Base-by-base conservation (phyloP, 768 basidiomycete species). In the Leccinum longicurvipes region DNA sequence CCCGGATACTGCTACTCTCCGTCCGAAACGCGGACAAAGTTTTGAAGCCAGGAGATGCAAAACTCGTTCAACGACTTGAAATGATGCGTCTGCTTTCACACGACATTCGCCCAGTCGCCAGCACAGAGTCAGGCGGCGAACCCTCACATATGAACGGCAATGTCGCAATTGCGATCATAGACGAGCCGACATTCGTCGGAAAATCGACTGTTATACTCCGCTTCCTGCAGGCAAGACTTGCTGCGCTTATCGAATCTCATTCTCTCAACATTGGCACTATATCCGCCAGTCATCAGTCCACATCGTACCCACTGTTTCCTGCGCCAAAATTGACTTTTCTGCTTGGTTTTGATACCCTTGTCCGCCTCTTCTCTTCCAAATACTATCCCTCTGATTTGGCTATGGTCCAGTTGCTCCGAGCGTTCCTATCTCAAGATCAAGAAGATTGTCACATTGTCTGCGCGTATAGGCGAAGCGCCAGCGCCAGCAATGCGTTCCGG, bases 151-250 rank as follows among this genome's bases (percentile, higher is more conserved):
- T 54, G 42, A 34, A 21, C 47, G 42, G 50, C 6, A 87, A 88
- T 55, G 76, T 89, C 32, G 93, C 91, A 0, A 80, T 96, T 7
- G 95, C 82, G 8, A 80, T 94, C 60, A 82, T 92, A 57, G 83
- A 93, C 67, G 91, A 93, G 64, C 92, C 94, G 11, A 91, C 87
- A 0, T 97, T 98, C 69, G 88, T 90, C 24, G 83, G 85, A 17
- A 98, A 98, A 73, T 86, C 89, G 14, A 70, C 68, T 11, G 72
- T 76, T 41, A 72, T 96, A 27, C 80, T 77, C 47, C 63, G 65
- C 7, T 86, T 80, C 64, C 76, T 91, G 39, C 70, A 62, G 44
- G 60, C 60, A 32, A 63, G 63, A 51, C 24, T 70, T 6, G 54
- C 61, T 21, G 25, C 60, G 10, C 2, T 65, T 29, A 29, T 44